These are phyloP conservation scores for Sporothrix euskadiensis DNA, from an alignment of 2,329 filamentous ascomycete species.

Conservation along the genomic window DNA sequence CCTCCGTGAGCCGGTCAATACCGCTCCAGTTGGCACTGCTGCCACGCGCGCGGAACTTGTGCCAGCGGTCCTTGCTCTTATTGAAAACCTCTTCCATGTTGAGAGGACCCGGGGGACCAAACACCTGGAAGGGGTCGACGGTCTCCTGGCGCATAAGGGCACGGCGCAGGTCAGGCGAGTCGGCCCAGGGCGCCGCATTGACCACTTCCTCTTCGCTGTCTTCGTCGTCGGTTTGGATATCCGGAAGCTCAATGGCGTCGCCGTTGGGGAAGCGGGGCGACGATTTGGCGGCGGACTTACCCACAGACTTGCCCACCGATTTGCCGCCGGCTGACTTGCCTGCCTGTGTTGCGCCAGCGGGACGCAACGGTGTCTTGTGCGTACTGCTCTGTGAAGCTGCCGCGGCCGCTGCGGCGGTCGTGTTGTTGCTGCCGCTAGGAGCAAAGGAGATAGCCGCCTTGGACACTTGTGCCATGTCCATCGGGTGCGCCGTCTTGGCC, in stretches of 20 bases:
- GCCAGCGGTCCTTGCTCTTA: slow-evolving; percentile 80
- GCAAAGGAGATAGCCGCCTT: slow-evolving; percentile 91
- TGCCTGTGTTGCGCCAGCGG: slow-evolving; percentile 46
- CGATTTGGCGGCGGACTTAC: slow-evolving; percentile 62
- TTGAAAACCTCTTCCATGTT: slow-evolving; percentile 97
- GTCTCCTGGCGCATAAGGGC: slow-evolving; percentile 80
- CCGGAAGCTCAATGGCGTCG: slow-evolving; percentile 86
- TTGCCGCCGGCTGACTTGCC: slow-evolving; percentile 57
- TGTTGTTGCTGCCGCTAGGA: slow-evolving; percentile 49
- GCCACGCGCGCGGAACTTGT: slow-evolving; percentile 86
- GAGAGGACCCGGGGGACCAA: slow-evolving; percentile 82
- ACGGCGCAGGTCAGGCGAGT: slow-evolving; percentile 77
- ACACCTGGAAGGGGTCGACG: slow-evolving; percentile 80
- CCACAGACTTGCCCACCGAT: slow-evolving; percentile 58
- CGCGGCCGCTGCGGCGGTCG: slow-evolving; percentile 17
- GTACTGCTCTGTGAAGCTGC: slow-evolving; percentile 17
- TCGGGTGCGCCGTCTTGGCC: slow-evolving; percentile 63
- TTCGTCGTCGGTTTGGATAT: slow-evolving; percentile 93
- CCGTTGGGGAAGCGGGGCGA: slow-evolving; percentile 87
- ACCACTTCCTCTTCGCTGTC: slow-evolving; percentile 56
- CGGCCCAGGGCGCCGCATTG: slow-evolving; percentile 76
- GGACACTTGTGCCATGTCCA: slow-evolving; percentile 84
- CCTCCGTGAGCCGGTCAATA: slow-evolving; percentile 78
- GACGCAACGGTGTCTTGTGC: slow-evolving; percentile 71
- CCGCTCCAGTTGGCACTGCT: slow-evolving; percentile 94